Conservation (phyloP, 345 rosid species). For the Odontarrhena argentea region DNA sequence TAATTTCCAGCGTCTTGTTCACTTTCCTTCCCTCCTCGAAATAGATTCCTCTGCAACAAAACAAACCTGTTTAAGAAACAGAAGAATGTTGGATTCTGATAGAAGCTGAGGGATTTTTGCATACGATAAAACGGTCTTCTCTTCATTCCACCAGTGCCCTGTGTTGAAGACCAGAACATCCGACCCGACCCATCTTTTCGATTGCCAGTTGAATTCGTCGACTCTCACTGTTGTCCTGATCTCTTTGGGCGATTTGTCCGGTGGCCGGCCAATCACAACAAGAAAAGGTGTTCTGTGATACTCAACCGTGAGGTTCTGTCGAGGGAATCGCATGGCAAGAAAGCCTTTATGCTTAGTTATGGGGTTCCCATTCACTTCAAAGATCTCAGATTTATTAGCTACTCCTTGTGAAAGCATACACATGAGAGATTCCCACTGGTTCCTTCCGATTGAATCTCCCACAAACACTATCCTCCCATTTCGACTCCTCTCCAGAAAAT, state of each 20-base stretch:
- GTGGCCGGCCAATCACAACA: conserved; percentile 60
- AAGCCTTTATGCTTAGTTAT: conserved; percentile 84
- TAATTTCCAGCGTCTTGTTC: conserved; percentile 62
- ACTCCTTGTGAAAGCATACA: conserved; percentile 73
- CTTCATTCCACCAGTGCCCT: conserved; percentile 90
- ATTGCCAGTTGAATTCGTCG: conserved; percentile 67
- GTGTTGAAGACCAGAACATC: conserved; percentile 71
- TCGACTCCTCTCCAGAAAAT: conserved; percentile 64
- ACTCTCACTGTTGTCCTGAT: conserved; percentile 57
- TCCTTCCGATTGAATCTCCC: conserved; percentile 88
- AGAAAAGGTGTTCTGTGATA: conserved; percentile 83
- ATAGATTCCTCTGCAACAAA: conserved; percentile 57
- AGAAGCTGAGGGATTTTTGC: background rate
- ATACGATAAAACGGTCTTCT: conserved; percentile 58
- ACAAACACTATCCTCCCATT: conserved; percentile 82
- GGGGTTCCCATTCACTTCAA: conserved; percentile 70
- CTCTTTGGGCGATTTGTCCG: conserved; percentile 43
- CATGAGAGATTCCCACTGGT: conserved; percentile 89
- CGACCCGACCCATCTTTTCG: conserved; percentile 66
- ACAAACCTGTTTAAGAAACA: background rate
- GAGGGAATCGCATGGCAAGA: conserved; percentile 71
- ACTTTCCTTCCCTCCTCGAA: conserved; percentile 69
- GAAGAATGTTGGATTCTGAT: background rate
- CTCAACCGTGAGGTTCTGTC: conserved; percentile 72
- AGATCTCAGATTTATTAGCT: conserved; percentile 59